Base-by-base conservation (phyloP, 306 rosid species). In the Aeschynomene evenia region DNA sequence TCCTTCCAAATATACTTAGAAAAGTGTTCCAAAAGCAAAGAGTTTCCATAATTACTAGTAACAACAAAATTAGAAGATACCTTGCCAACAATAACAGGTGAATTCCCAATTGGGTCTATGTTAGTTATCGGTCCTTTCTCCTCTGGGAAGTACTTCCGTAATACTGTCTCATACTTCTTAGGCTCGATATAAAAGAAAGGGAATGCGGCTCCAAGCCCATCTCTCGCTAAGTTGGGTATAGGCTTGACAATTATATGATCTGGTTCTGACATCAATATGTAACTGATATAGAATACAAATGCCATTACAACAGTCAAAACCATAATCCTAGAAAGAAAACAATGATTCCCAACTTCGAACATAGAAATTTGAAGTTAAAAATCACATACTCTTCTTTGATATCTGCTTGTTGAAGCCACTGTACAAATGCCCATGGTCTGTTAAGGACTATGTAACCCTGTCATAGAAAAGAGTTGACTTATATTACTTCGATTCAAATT, bases 381-480 rank as follows among this genome's bases (percentile, higher is more conserved):
- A 54, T 71, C 28, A 37, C 94, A 2, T 88, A 95, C 97, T 95
- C 99, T 89, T 95, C 99, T 84, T 89, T 83, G 50, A 95, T 95
- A 80, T 95, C 84, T 29, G 97, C 96, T 71, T 87, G 79, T 51
- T 79, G 79, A 81, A 95, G 99, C 99, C 99, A 95, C 60, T 95
- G 99, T 48, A 95, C 99, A 89, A 95, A 95, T 33, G 99, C 99
- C 99, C 99, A 91, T 20, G 99, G 99, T 76, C 99, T 87, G 76
- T 95, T 95, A 78, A 95, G 96, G 66, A 95, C 99, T 74, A 95
- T 91, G 83, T 95, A 95, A 39, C 99, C 99, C 99, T 95, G 96
- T 31, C 5, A 78, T 29, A 55, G 34, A 54, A 23, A 23, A 42
- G 65, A 42, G 34, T 33, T n/a, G 28, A 66, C 57, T 10, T 16